phyloP scores from a whole-genome alignment of 768 basidiomycete species.

The Nevesoporus exiguus region DNA sequence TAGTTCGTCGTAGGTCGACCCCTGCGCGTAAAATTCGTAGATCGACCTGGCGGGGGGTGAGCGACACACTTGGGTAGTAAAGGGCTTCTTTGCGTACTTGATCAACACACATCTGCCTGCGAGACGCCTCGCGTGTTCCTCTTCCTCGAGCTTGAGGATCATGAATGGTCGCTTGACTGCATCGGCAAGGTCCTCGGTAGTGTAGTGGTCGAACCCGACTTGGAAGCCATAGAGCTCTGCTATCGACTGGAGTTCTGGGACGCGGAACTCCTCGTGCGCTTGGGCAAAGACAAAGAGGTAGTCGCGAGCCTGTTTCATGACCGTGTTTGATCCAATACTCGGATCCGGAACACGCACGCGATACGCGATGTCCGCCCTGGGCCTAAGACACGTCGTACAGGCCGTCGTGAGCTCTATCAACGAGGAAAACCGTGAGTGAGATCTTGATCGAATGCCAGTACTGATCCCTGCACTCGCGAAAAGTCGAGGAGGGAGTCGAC shows the following conservation, averaged over 20 bases:
- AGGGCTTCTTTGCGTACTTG: conserved; percentile 49
- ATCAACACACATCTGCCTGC: conserved; percentile 78
- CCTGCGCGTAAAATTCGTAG: conserved; percentile 75
- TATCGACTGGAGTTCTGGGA: conserved; percentile 79
- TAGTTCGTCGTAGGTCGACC: conserved; percentile 62
- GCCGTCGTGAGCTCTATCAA: conserved; percentile 33
- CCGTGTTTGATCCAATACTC: not conserved
- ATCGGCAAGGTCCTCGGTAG: conserved; percentile 46
- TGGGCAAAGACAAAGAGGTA: conserved; percentile 80
- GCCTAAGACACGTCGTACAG: conserved; percentile 28
- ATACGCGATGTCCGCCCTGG: conserved; percentile 18
- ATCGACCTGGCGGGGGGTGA: conserved; percentile 50
- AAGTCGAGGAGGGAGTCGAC: conserved; percentile 54
- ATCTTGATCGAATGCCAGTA: not conserved
- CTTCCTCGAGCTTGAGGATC: conserved; percentile 62
- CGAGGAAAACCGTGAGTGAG: conserved; percentile 31
- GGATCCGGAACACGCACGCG: not conserved
- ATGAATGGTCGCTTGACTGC: conserved; percentile 62
- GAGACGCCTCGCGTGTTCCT: conserved; percentile 71
- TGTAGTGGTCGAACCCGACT: conserved; percentile 43
- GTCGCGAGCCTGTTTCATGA: conserved; percentile 24
- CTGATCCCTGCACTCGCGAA: not conserved
- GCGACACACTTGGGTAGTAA: not conserved
- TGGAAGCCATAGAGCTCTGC: conserved; percentile 70
- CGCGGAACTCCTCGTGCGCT: conserved; percentile 74